Evolutionary conservation across 768 basidiomycete genomes (phyloP), one percentile per base, ranked within the genome.

Genomic region (Dioszegia crocea): DNA sequence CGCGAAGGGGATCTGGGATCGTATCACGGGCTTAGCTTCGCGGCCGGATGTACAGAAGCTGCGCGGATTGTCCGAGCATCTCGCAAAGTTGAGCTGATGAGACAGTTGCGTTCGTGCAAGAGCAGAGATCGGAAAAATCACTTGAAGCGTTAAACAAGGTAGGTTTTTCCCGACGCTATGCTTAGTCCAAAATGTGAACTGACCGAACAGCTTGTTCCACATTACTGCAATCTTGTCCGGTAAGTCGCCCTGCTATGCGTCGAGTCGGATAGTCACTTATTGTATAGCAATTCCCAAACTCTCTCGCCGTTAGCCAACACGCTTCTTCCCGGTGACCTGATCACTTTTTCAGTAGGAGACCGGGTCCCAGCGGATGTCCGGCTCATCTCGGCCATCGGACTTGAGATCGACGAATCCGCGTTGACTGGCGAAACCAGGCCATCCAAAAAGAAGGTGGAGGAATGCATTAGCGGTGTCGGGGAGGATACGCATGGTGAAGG

Each of bases 391-490:
- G 83, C 89, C 0, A 82, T 89, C 29, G 90, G 91, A 64, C 82
- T 97, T 36, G 93, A 97, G 73, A 86, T 97, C 39, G 93, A 98
- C 77, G 93, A 97, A 79, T 91, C 89, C 65, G 91, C 90, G 66
- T 77, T 98, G 49, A 98, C 93, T 5, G 93, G 93, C 21, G 93
- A 98, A 80, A 94, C 92, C 0, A 83, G 83, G 19, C 84, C 91
- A 3, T 84, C 89, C 19, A 79, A 79, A 67, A 97, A 97, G 79
- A 80, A 79, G 44, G 73, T 79, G 0, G 82, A 84, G 53, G 79
- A 82, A 2, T 89, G 86, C 70, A 64, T 62, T 39, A 60, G 62
- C 21, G 67, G 65, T 6, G 74, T 68, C 52, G 81, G 79, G 51
- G 81, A 81, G 46, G 77, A 59, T 46, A 63, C 67, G n/a, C 71